These are phyloP conservation scores for Dendrocalamus latiflorus DNA, from an alignment of 202 grass and related monocot species.

Conservation along the genomic window DNA sequence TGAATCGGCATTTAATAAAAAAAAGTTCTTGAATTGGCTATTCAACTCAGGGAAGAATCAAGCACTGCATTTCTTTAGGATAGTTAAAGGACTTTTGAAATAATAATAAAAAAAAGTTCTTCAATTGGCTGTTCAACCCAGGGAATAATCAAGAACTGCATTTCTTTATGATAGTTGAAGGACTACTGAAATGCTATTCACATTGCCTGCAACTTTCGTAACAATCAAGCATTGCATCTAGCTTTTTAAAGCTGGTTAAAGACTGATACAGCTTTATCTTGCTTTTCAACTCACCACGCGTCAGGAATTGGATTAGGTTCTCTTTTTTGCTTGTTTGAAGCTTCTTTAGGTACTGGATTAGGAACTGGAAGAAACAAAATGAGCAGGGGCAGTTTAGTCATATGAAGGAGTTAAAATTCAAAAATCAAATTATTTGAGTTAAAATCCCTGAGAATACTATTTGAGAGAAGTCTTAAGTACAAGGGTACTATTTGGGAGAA, in stretches of 20 bases:
- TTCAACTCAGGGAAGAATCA: not conserved
- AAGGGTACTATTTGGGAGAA: too few relatives aligned
- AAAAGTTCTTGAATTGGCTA: not conserved
- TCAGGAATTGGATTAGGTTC: not conserved
- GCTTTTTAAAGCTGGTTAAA: slow-evolving; percentile 18
- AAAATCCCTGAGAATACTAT: too few relatives aligned
- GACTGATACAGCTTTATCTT: slow-evolving; percentile 5
- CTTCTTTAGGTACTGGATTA: not conserved
- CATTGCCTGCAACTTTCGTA: slow-evolving; percentile 12
- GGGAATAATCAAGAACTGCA: not conserved
- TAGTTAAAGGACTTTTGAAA: not conserved
- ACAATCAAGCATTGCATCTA: slow-evolving; percentile 19
- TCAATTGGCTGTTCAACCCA: not conserved
- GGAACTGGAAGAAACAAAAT: too few relatives aligned
- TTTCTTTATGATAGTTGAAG: not conserved
- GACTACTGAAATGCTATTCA: not conserved
- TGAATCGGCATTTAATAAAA: not conserved
- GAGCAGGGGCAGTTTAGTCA: too few relatives aligned
- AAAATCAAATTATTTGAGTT: too few relatives aligned
- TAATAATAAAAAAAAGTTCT: not conserved
- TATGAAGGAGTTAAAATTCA: too few relatives aligned
- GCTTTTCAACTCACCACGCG: slow-evolving; percentile 12
- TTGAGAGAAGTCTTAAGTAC: too few relatives aligned
- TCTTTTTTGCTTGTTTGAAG: not conserved
- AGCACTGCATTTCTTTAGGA: not conserved